A percentile compares a stretch with the other conserved stretches of the same genome.
These are phyloP conservation scores for Kazachstania bromeliacearum DNA, from an alignment of 805 yeast genomes.

Conservation along the genomic window DNA sequence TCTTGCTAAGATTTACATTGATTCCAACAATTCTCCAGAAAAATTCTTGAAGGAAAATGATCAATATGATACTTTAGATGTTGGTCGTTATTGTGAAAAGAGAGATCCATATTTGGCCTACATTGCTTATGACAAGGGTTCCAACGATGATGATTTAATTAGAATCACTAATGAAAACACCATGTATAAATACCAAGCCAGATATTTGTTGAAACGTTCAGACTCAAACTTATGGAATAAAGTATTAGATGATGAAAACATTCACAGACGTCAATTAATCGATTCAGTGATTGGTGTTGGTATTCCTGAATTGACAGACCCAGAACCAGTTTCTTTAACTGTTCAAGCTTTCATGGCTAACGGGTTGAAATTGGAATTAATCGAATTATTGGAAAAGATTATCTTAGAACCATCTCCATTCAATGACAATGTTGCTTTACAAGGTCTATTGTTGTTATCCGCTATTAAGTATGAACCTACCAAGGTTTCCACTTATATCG, in stretches of 20 bases:
- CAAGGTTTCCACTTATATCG: constrained; percentile 74
- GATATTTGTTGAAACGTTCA: constrained; percentile 84
- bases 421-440: constrained; percentile 88
- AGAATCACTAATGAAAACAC: constrained; percentile 91
- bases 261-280: constrained; percentile 81
- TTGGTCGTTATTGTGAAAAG: constrained; percentile 97
- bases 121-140: constrained; percentile 94
- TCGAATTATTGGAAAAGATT: constrained; percentile 91
- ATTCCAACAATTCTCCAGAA: constrained; percentile 95
- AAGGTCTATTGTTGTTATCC: constrained; percentile 84
- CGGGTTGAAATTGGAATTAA: constrained; percentile 83
- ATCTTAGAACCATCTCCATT: constrained; percentile 96
- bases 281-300: constrained; percentile 96
- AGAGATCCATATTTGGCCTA: constrained; percentile 97
- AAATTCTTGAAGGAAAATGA: constrained; percentile 88
- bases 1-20: constrained; percentile 94
- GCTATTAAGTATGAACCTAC: constrained; percentile 92
- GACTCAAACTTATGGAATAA: constrained; percentile 73
- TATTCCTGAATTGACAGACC: constrained; percentile 85
- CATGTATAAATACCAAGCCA: constrained; percentile 98
- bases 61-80: constrained; percentile 83
- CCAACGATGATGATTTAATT: constrained; percentile 80
- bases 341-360: constrained; percentile 95
- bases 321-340: constrained; percentile 87
- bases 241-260: constrained; percentile 66